These are phyloP conservation scores for Talaromyces proteolyticus DNA, from an alignment of 495 filamentous ascomycete genomes.

Conservation along the genomic window DNA sequence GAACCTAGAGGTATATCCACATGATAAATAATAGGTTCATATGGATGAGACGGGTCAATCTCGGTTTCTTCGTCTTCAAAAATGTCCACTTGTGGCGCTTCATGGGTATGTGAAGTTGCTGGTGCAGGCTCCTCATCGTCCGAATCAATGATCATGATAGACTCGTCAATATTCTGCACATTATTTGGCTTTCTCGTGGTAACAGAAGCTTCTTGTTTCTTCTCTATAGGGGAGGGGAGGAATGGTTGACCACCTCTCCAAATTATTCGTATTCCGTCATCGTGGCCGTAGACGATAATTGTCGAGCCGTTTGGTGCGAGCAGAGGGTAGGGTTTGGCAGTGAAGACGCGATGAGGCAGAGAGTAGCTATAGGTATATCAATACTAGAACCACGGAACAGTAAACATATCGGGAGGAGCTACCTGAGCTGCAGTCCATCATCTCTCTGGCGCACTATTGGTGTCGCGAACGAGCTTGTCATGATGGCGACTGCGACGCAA, in stretches of 20 bases:
- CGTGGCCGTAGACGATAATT: conserved; percentile 76
- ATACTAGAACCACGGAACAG: conserved; percentile 6
- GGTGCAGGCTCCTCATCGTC: conserved; percentile 59
- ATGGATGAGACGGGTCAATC: conserved; percentile 46
- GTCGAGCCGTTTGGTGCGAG: conserved; percentile 77
- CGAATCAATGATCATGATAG: conserved; percentile 73
- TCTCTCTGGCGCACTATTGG: conserved; percentile 34
- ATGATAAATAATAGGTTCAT: conserved; percentile 53
- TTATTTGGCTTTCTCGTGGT: conserved; percentile 28
- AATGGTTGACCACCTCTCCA: conserved; percentile 76
- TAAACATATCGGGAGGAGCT: not conserved
- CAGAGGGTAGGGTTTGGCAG: conserved; percentile 69
- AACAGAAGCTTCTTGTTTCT: conserved; percentile 2
- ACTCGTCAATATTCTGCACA: conserved; percentile 38
- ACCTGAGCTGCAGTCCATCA: conserved; percentile 51
- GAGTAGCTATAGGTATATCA: conserved; percentile 55
- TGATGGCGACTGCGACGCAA: not conserved
- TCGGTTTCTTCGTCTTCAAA: conserved; percentile 52
- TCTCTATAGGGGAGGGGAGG: conserved; percentile 27
- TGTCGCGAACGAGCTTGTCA: conserved; percentile 10
- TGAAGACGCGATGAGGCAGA: conserved; percentile 65
- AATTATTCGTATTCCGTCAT: conserved; percentile 67
- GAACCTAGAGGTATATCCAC: conserved; percentile 64
- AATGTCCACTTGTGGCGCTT: conserved; percentile 37
- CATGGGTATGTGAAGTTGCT: conserved; percentile 24